Base-by-base conservation (phyloP, 139 green algal genomes). In the Closterium sp. region DNA sequence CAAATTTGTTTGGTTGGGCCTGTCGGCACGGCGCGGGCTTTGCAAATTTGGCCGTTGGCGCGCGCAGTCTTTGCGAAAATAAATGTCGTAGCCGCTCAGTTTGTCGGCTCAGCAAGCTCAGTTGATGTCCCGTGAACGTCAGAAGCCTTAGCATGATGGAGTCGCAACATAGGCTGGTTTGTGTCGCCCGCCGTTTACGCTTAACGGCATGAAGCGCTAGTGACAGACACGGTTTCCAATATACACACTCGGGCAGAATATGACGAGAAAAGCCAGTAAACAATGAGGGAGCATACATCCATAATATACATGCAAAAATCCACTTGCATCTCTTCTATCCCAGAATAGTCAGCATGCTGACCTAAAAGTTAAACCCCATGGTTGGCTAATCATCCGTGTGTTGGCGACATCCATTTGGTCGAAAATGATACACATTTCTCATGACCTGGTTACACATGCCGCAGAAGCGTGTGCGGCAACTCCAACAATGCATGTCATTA, bases 401-500 rank as follows among this genome's bases (percentile, higher is more conserved):
- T 76, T 76, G 55, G 55, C 55, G 55, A 76, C 55, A 76, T 76
- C 55, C 55, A 76, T 76, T 76, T 2, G 55, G 55, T 76, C 55
- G 55, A 28, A 76, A 76, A 76, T 76, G 55, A 12, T 76, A 76
- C 55, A 76, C 55, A 76, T 28, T 76, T 76, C 55, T 76, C 55
- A 76, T 76, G 12, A 76, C 4, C 12, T 76, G 55, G 55, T 76
- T 76, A 3, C 55, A 76, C 55, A 76, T 76, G 12, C 55, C 55
- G 55, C 89, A 91, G 33, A 91, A 91, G 34, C 34, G 66, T 10
- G n/a, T 88, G 23, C 33, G 33, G 25, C 89, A 91, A 34, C 28
- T 85, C 69, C 89, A 66, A 9, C 89, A 91, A 16, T 30, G 89
- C 34, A 91, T 88, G 23, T 91, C 76, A 28, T 91, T 91, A 30